These are phyloP conservation scores for Candida sp. DNA, from an alignment of 1,139 yeast species.

Conservation along the genomic window DNA sequence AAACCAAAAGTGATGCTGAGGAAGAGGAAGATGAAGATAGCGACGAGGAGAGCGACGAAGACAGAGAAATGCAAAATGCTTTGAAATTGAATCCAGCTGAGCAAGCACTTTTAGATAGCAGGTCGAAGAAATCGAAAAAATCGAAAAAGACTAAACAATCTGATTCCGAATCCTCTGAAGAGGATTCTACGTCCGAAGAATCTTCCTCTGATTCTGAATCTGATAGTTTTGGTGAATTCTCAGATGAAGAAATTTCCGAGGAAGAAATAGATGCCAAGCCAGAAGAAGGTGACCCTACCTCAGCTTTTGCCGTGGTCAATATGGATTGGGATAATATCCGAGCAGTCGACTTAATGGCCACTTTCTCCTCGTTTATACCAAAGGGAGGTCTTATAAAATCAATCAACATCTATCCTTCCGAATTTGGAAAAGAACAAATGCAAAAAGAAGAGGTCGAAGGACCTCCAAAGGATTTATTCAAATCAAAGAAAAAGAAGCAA, in stretches of 20 bases:
- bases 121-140: neutral
- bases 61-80: neutral
- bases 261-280: constrained; percentile 59
- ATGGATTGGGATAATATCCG: constrained; percentile 96
- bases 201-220: constrained; percentile 25
- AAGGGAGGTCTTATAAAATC: constrained; percentile 64
- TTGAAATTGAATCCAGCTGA: neutral
- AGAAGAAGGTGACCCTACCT: constrained; percentile 83
- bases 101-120: neutral
- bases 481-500: constrained; percentile 29
- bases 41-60: constrained; percentile 17
- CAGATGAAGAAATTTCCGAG: constrained; percentile 44
- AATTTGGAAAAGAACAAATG: constrained; percentile 92
- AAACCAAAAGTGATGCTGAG: constrained; percentile 13
- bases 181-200: constrained; percentile 17
- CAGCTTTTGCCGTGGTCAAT: constrained; percentile 85
- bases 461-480: constrained; percentile 84
- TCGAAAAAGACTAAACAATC: neutral
- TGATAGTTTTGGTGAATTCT: constrained; percentile 22
- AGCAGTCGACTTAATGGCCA: constrained; percentile 85
- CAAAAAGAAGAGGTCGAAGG: constrained; percentile 88
- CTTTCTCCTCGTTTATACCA: constrained; percentile 86
- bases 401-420: constrained; percentile 86
- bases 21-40: constrained; percentile 11
- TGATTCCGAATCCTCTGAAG: constrained; percentile 12